Evolutionary conservation across 257 asterid genomes (phyloP).

Genomic region (Apocynum venetum): DNA sequence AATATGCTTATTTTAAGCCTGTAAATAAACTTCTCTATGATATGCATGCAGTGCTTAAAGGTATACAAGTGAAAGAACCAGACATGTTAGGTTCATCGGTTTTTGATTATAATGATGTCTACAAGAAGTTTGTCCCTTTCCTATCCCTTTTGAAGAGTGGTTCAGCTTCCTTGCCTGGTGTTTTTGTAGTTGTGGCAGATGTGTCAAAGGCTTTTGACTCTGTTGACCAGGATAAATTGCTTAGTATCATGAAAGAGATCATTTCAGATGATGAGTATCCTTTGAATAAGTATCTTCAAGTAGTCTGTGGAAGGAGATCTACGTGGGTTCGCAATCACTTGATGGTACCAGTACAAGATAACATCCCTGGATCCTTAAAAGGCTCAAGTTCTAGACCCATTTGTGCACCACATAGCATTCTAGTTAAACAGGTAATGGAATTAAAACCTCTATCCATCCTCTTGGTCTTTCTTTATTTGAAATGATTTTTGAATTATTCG

Average conservation of each 20-base stretch:
- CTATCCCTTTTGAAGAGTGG: slow-evolving; percentile 42
- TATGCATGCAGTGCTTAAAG: slow-evolving; percentile 63
- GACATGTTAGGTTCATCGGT: slow-evolving; percentile 84
- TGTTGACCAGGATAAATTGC: slow-evolving; percentile 63
- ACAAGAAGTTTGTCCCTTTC: slow-evolving; percentile 63
- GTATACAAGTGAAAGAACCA: slow-evolving; percentile 43
- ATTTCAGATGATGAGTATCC: slow-evolving; percentile 48
- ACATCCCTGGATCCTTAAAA: slow-evolving; percentile 23
- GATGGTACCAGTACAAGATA: slow-evolving; percentile 31
- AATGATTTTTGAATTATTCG: background rate
- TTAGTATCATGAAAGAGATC: slow-evolving; percentile 60
- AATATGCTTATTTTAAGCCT: slow-evolving; percentile 37
- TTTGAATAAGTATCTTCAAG: slow-evolving; percentile 48
- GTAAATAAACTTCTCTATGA: slow-evolving; percentile 67
- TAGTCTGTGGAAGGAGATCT: slow-evolving; percentile 43
- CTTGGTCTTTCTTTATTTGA: slow-evolving; percentile 3
- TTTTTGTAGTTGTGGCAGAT: slow-evolving; percentile 71
- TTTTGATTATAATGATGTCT: slow-evolving; percentile 76
- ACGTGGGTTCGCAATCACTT: slow-evolving; percentile 44
- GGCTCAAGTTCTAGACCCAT: slow-evolving; percentile 26
- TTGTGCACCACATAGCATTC: slow-evolving; percentile 38
- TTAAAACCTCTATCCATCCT: slow-evolving; percentile 1
- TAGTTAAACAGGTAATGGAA: slow-evolving; percentile 63
- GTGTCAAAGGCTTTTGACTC: slow-evolving; percentile 88
- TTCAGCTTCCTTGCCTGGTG: slow-evolving; percentile 37